Evolutionary conservation across 352 stramenopile species (phyloP).

Genomic region (Globisporangium heterothallicum): DNA sequence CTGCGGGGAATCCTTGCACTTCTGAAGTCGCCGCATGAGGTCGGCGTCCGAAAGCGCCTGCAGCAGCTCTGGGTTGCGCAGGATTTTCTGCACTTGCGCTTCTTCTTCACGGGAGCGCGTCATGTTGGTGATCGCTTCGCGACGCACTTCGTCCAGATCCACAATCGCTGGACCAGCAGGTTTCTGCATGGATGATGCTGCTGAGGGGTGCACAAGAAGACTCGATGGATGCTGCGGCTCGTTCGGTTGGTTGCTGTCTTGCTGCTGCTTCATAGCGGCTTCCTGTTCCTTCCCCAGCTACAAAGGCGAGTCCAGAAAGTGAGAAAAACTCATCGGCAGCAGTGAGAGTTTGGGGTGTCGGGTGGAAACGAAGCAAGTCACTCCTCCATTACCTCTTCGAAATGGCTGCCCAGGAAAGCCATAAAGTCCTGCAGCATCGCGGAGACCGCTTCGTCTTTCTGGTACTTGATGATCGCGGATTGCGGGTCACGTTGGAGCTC

Average conservation of each 20-base stretch:
- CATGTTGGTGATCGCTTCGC: constrained; percentile 55
- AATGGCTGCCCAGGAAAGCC: constrained; percentile 64
- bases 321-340: not conserved
- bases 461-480: constrained; percentile 58
- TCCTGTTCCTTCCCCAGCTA: constrained; percentile 39
- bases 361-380: no score
- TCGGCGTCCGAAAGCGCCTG: constrained; percentile 45
- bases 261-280: constrained; percentile 10
- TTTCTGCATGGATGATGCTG: not conserved
- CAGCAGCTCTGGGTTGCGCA: constrained; percentile 60
- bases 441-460: constrained; percentile 51
- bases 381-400: constrained; percentile 49
- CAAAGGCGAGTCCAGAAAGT: not conserved
- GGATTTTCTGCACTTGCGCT: constrained; percentile 56
- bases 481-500: constrained; percentile 65
- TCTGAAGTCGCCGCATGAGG: constrained; percentile 52
- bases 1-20: constrained; percentile 32
- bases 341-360: no score
- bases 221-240: constrained; percentile 1
- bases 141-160: constrained; percentile 48
- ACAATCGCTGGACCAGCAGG: constrained; percentile 33
- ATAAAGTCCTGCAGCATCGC: constrained; percentile 67
- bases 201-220: constrained; percentile 1
- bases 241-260: constrained; percentile 10
- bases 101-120: constrained; percentile 52